phyloP scores from a whole-genome alignment of 345 rosid genomes.

The Aquilaria malaccensis region DNA sequence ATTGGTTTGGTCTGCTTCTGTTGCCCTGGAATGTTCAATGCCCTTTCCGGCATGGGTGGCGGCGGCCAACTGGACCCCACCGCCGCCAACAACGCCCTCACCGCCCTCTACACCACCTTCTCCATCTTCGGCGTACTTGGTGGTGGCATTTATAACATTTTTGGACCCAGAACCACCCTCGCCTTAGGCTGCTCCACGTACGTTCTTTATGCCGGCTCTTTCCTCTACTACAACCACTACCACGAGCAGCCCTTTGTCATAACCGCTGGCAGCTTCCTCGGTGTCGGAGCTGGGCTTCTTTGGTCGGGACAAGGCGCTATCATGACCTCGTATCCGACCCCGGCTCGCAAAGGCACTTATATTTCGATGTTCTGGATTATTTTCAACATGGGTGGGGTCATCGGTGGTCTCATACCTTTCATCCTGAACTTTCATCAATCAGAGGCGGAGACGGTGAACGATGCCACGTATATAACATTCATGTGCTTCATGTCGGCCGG shows the following conservation, averaged over 20 bases:
- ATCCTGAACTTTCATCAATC: constrained; percentile 32
- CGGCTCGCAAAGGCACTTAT: constrained; percentile 45
- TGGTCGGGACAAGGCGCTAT: constrained; percentile 72
- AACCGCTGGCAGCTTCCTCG: constrained; percentile 47
- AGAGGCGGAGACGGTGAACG: constrained; percentile 38
- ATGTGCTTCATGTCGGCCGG: constrained; percentile 57
- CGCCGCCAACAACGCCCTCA: constrained; percentile 54
- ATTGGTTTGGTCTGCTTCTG: constrained; percentile 70
- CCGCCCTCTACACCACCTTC: constrained; percentile 64
- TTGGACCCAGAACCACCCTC: constrained; percentile 54
- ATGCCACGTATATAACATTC: constrained; percentile 49
- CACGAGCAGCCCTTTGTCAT: constrained; percentile 39
- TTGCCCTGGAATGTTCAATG: constrained; percentile 75
- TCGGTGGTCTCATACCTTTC: constrained; percentile 66
- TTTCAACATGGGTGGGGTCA: constrained; percentile 65
- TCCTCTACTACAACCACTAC: constrained; percentile 57
- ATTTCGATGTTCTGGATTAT: constrained; percentile 58
- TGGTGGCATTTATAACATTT: constrained; percentile 58
- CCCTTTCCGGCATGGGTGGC: constrained; percentile 64
- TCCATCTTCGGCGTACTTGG: constrained; percentile 55
- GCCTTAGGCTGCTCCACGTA: constrained; percentile 54
- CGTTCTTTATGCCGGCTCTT: constrained; percentile 50
- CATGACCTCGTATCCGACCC: constrained; percentile 62
- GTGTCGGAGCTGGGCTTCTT: constrained; percentile 59
- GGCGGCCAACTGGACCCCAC: constrained; percentile 55